Evolutionary conservation across 352 stramenopile species (phyloP).

Genomic region (Pythium rishiriense): DNA sequence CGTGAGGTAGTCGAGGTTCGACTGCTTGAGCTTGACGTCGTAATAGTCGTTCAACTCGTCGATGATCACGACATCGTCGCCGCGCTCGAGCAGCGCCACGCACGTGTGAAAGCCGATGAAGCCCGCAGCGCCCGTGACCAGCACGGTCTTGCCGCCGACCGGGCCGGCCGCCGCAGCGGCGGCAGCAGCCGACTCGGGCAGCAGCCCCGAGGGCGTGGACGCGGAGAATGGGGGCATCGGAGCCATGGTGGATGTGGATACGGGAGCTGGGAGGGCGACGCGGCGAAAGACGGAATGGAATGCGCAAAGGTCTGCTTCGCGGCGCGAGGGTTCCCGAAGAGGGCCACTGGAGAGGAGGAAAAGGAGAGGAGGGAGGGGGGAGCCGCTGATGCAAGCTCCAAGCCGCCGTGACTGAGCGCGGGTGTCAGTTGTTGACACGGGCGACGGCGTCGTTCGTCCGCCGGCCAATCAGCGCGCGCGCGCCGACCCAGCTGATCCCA

Average conservation of each 20-base stretch:
- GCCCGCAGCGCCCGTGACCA: constrained; percentile 94
- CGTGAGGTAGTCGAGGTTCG: constrained; percentile 90
- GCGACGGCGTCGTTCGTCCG: constrained; percentile 5
- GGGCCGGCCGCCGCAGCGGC: neutral
- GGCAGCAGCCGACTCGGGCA: neutral
- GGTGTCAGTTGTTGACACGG: constrained; percentile 1
- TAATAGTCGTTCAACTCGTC: constrained; percentile 99
- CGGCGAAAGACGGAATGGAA: constrained; percentile 16
- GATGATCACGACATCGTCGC: constrained; percentile 94
- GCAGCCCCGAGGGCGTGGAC: constrained; percentile 4
- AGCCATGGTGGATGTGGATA: constrained; percentile 23
- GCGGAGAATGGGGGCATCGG: constrained; percentile 35
- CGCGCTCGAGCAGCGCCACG: constrained; percentile 80
- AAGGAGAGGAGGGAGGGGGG: neutral
- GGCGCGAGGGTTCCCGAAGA: no score
- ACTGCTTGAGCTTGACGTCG: constrained; percentile 96
- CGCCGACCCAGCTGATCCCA: constrained; percentile 10
- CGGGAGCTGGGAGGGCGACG: neutral
- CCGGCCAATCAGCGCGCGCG: constrained; percentile 9
- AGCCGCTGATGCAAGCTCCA: neutral
- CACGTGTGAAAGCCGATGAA: constrained; percentile 98
- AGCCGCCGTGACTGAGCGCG: neutral
- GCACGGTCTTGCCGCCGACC: constrained; percentile 23
- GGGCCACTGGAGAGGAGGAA: no score
- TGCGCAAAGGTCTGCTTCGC: constrained; percentile 13